phyloP scores from a whole-genome alignment of 225 moss, liverwort and hornwort species.

The Ulota crispa region DNA sequence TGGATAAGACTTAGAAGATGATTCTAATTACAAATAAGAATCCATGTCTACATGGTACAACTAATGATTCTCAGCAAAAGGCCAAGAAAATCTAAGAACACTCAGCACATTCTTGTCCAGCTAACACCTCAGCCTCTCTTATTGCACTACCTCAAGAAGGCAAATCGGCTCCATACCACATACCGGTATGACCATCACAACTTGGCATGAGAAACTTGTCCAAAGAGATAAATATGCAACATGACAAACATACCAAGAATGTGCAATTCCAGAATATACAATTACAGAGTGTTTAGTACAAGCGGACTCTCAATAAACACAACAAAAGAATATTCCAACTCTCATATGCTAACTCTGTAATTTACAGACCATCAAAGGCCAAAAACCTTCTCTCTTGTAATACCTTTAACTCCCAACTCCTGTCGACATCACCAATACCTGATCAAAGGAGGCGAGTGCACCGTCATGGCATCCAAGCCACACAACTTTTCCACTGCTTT shows the following conservation, averaged over 20 bases:
- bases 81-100: neutral
- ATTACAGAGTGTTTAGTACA: neutral
- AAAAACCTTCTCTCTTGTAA: neutral
- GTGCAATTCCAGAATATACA: neutral
- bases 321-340: neutral
- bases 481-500: neutral
- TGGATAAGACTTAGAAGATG: neutral
- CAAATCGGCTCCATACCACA: neutral
- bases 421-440: neutral
- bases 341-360: slow-evolving; percentile 1
- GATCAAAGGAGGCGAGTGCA: neutral
- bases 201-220: neutral
- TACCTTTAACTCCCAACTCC: neutral
- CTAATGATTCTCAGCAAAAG: neutral
- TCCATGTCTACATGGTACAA: neutral
- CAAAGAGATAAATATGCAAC: neutral
- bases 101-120: neutral
- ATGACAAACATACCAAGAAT: neutral
- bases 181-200: neutral
- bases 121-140: neutral
- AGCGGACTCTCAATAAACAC: neutral
- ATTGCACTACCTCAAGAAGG: neutral
- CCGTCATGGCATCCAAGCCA: neutral
- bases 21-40: neutral
- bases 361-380: slow-evolving; percentile 14